Evolutionary conservation across 345 rosid genomes (phyloP).

Genomic region (Noccaea bulbosa): DNA sequence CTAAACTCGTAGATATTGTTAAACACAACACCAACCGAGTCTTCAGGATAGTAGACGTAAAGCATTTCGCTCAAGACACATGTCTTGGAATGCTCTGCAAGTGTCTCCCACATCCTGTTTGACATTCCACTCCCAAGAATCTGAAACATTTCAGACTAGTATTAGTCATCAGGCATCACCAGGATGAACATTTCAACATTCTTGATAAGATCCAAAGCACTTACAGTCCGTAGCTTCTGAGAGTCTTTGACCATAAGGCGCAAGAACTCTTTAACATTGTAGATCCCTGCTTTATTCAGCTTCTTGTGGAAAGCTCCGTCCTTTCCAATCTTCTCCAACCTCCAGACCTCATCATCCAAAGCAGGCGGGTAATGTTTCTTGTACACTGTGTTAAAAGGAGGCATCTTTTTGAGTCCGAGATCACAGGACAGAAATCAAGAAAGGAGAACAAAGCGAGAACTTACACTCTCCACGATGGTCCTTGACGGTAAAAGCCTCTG

Average conservation of each 20-base stretch:
- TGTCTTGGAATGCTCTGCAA: conserved; percentile 92
- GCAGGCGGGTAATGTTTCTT: conserved; percentile 99
- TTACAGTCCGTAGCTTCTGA: conserved; percentile 79
- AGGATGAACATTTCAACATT: not conserved
- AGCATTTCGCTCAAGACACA: conserved; percentile 79
- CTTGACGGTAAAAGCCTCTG: conserved; percentile 95
- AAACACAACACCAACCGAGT: conserved; percentile 72
- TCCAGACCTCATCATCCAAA: conserved; percentile 88
- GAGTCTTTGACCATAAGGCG: conserved; percentile 82
- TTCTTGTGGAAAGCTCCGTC: conserved; percentile 98
- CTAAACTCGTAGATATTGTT: conserved; percentile 78
- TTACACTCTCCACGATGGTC: conserved; percentile 97
- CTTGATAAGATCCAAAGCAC: conserved; percentile 32
- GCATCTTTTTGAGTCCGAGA: too few relatives aligned
- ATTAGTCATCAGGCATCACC: conserved; percentile 13
- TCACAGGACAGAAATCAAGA: not conserved
- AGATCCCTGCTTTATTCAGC: conserved; percentile 82
- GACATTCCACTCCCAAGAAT: conserved; percentile 99
- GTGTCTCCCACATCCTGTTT: conserved; percentile 98
- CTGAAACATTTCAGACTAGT: conserved; percentile 46
- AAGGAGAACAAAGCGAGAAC: conserved; percentile 30
- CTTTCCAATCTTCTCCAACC: conserved; percentile 96
- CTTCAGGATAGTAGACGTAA: conserved; percentile 82
- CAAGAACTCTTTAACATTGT: conserved; percentile 81
- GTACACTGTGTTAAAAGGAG: conserved; percentile 56